These are phyloP conservation scores for Trichosporon asahii DNA, from an alignment of 1,284 basidiomycete genomes.

Conservation along the genomic window DNA sequence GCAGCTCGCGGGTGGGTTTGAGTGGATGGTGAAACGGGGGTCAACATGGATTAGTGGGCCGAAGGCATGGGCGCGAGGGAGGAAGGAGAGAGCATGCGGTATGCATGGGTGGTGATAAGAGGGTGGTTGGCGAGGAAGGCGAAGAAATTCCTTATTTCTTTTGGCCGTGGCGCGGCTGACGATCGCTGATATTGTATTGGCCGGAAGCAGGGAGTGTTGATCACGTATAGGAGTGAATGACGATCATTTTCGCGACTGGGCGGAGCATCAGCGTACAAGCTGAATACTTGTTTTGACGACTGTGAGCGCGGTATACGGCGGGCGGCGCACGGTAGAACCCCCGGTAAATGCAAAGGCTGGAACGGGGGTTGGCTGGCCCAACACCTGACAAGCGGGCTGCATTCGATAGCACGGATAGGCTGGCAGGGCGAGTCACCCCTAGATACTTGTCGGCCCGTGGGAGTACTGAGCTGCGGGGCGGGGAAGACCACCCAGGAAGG, in stretches of 20 bases:
- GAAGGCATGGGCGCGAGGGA: neutral
- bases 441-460: neutral
- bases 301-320: neutral
- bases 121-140: neutral
- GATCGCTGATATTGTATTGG: neutral
- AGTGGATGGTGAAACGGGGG: neutral
- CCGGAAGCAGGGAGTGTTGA: neutral
- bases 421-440: neutral
- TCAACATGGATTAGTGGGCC: neutral
- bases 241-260: neutral
- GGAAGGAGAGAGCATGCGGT: neutral
- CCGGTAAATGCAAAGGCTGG: neutral
- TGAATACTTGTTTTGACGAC: neutral
- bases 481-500: neutral
- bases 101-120: neutral
- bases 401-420: conserved; percentile 2
- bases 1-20: neutral
- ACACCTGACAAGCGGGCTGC: neutral
- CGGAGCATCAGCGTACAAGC: neutral
- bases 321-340: neutral
- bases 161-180: neutral
- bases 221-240: neutral
- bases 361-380: neutral
- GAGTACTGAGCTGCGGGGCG: neutral
- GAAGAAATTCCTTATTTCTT: neutral